phyloP scores from a whole-genome alignment of 306 rosid genomes.

The Gastrolobium villosum region DNA sequence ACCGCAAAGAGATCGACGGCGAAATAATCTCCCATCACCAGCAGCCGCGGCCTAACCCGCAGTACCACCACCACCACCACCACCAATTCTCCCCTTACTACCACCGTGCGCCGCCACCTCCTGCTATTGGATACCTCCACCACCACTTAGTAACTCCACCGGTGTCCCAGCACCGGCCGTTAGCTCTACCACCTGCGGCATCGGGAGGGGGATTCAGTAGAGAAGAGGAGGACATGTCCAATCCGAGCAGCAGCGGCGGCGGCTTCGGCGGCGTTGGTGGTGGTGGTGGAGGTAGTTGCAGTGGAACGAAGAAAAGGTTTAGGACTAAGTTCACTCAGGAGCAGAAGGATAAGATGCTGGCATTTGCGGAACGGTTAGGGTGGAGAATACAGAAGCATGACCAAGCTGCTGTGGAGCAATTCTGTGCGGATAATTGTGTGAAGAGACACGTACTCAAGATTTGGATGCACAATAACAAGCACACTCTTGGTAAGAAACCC shows the following conservation, averaged over 20 bases:
- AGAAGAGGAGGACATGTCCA: conserved; percentile 77
- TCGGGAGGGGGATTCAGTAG: conserved; percentile 59
- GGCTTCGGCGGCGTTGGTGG: conserved; percentile 57
- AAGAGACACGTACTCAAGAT: conserved; percentile 83
- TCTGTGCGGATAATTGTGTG: conserved; percentile 64
- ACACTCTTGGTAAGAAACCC: conserved; percentile 90
- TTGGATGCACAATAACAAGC: conserved; percentile 97
- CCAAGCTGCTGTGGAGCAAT: conserved; percentile 73
- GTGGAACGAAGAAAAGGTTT: conserved; percentile 69
- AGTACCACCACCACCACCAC: conserved; percentile 44
- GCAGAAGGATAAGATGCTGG: conserved; percentile 90
- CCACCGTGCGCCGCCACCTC: conserved; percentile 56
- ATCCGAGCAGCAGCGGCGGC: conserved; percentile 85
- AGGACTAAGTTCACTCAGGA: conserved; percentile 80
- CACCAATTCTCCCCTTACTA: conserved; percentile 63
- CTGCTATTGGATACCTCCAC: conserved; percentile 63
- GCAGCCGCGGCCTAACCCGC: conserved; percentile 5
- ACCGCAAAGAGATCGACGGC: conserved; percentile 71
- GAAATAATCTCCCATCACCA: conserved; percentile 34
- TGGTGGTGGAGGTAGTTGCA: conserved; percentile 52
- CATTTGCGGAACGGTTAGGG: conserved; percentile 76
- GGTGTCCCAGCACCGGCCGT: conserved; percentile 54
- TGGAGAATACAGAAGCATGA: conserved; percentile 93
- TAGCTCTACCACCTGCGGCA: conserved; percentile 62
- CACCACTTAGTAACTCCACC: conserved; percentile 49